Evolutionary conservation across 352 stramenopile species (phyloP).

Genomic region (Globisporangium takayamanum): DNA sequence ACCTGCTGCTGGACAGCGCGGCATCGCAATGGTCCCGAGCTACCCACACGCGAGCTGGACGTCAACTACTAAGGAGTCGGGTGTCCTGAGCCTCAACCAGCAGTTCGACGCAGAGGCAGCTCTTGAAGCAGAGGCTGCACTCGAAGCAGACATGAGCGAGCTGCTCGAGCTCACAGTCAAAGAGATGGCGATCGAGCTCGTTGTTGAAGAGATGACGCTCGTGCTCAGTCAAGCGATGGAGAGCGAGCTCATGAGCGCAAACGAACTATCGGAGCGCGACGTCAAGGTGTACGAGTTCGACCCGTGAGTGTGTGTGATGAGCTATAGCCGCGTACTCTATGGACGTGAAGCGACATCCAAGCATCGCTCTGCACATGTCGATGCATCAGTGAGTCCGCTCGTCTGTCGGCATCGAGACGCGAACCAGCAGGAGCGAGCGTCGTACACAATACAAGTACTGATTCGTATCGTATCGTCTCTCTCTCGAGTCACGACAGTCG

Average conservation of each 20-base stretch:
- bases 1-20: slow-evolving; percentile 15
- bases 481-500: no score
- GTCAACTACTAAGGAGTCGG: not conserved
- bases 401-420: no score
- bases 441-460: no score
- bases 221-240: slow-evolving; percentile 1
- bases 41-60: slow-evolving; percentile 18
- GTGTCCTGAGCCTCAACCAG: not conserved
- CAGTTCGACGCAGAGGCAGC: not conserved
- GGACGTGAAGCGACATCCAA: no score
- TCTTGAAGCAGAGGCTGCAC: not conserved
- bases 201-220: slow-evolving; percentile 1
- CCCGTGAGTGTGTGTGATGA: not conserved
- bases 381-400: no score
- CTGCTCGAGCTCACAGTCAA: slow-evolving; percentile 2
- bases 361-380: no score
- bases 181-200: slow-evolving; percentile 5
- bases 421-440: no score
- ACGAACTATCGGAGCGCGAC: not conserved
- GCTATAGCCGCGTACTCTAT: not conserved
- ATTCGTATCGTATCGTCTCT: no score
- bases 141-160: not conserved
- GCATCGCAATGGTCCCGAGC: slow-evolving; percentile 24
- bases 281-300: slow-evolving; percentile 15
- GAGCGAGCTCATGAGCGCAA: not conserved